Percentiles rank a stretch among this genome's conserved stretches.
These are phyloP conservation scores for Candida insectorum DNA, from an alignment of 805 yeast species.

Conservation along the genomic window DNA sequence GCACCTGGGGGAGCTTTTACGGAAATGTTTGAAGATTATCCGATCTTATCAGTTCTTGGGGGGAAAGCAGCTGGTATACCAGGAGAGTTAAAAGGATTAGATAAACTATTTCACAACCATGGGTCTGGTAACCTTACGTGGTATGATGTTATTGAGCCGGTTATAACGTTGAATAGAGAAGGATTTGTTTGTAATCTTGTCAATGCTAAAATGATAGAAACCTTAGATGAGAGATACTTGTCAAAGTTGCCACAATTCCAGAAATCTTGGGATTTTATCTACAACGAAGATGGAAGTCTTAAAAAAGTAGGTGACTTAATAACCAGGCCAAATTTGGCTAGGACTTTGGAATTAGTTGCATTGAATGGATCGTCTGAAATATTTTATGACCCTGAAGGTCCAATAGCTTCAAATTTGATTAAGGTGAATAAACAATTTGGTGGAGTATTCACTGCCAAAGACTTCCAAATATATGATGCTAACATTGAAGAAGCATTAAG, in stretches of 20 bases:
- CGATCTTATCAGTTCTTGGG: conserved; percentile 58
- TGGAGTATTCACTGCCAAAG: conserved; percentile 66
- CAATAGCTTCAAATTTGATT: conserved; percentile 62
- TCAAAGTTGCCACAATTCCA: conserved; percentile 22
- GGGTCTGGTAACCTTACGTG: conserved; percentile 74
- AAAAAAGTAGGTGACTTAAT: conserved; percentile 57
- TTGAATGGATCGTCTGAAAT: conserved; percentile 70
- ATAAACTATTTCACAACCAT: conserved; percentile 53
- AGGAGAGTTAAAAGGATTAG: conserved; percentile 86
- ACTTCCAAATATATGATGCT: conserved; percentile 61
- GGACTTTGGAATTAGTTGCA: conserved; percentile 67
- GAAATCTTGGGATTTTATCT: conserved; percentile 57
- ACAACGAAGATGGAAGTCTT: conserved; percentile 26
- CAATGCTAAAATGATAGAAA: conserved; percentile 32
- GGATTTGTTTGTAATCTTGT: conserved; percentile 53
- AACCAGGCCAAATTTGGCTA: conserved; percentile 57
- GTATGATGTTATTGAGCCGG: conserved; percentile 73
- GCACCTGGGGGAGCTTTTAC: conserved; percentile 67
- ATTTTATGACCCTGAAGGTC: conserved; percentile 82
- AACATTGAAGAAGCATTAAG: conserved; percentile 43
- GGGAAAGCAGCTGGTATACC: conserved; percentile 91
- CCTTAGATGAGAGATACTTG: conserved; percentile 24
- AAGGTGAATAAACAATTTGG: conserved; percentile 48
- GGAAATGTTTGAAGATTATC: conserved; percentile 58
- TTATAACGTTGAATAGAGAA: conserved; percentile 54